Conservation (phyloP, 108 stramenopile genomes). For the Nannochloropsis gaditana region DNA sequence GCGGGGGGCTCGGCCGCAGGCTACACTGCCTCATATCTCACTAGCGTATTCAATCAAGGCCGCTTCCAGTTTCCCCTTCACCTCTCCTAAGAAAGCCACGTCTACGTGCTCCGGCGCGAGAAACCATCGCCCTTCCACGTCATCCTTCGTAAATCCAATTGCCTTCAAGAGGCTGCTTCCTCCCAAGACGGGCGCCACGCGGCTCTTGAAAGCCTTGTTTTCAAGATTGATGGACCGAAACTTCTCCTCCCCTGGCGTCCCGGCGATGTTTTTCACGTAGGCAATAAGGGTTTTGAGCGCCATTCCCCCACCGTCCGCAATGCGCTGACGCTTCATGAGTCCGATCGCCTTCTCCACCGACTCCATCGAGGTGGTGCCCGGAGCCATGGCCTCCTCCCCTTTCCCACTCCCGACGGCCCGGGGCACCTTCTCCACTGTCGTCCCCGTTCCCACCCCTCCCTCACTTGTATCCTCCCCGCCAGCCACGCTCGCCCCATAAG, state of each 20-base stretch:
- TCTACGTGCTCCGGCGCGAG: not conserved
- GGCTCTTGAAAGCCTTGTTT: constrained; percentile 79
- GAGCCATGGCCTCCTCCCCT: not conserved
- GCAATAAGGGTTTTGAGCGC: constrained; percentile 75
- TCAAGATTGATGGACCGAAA: constrained; percentile 82
- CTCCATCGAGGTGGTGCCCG: constrained; percentile 36
- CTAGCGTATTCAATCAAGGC: not conserved
- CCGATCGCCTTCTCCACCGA: constrained; percentile 33
- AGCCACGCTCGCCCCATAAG: constrained; percentile 34
- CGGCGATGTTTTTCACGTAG: constrained; percentile 77
- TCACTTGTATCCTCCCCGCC: not conserved
- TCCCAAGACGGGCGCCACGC: constrained; percentile 74
- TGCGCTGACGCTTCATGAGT: constrained; percentile 41
- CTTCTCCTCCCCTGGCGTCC: constrained; percentile 65
- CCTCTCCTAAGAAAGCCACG: not conserved
- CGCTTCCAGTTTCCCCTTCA: constrained; percentile 12
- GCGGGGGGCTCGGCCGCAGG: not conserved
- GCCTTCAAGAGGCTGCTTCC: constrained; percentile 66
- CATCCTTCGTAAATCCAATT: constrained; percentile 67
- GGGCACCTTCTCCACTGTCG: not conserved
- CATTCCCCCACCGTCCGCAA: constrained; percentile 81
- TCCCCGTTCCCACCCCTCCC: not conserved
- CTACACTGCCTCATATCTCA: not conserved
- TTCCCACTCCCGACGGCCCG: not conserved
- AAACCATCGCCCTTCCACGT: constrained; percentile 45